Evolutionary conservation across 164 flowering plant species (phyloP).

Genomic region (Euptelea pleiosperma): DNA sequence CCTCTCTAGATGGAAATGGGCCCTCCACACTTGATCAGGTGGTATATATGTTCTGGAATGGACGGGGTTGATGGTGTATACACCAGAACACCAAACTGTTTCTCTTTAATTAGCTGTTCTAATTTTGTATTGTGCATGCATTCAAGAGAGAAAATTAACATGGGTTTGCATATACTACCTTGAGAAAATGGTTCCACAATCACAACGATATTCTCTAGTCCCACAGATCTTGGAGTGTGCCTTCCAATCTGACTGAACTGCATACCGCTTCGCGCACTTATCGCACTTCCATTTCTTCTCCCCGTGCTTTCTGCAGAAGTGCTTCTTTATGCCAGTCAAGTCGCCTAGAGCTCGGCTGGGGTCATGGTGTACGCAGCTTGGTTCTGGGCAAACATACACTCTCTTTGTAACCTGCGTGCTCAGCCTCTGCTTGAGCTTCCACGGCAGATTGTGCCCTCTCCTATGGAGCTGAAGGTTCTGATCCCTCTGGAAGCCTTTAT

Average conservation of each 20-base stretch:
- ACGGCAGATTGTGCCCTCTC: conserved; percentile 73
- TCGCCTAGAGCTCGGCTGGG: conserved; percentile 69
- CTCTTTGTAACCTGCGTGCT: conserved; percentile 44
- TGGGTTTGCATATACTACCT: conserved; percentile 29
- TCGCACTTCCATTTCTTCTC: conserved; percentile 85
- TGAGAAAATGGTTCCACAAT: conserved; percentile 72
- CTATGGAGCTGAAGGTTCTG: conserved; percentile 71
- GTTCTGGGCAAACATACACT: conserved; percentile 72
- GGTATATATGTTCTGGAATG: neutral
- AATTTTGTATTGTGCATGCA: neutral
- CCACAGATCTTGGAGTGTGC: conserved; percentile 75
- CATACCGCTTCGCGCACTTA: conserved; percentile 67
- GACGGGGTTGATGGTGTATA: neutral
- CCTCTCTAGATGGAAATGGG: no score
- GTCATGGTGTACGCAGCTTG: conserved; percentile 60
- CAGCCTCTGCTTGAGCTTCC: conserved; percentile 63
- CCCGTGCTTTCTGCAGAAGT: conserved; percentile 65
- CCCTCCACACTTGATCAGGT: no score
- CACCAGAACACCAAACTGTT: neutral
- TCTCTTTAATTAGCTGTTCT: neutral
- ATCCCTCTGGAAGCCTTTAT: conserved; percentile 69
- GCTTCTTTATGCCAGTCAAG: conserved; percentile 72
- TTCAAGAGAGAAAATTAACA: neutral
- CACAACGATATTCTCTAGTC: conserved; percentile 64
- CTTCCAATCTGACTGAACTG: conserved; percentile 76